A percentile compares a stretch with the other conserved stretches of the same genome.
These are phyloP conservation scores for Datisca glomerata DNA, from an alignment of 306 rosid species.

Conservation along the genomic window DNA sequence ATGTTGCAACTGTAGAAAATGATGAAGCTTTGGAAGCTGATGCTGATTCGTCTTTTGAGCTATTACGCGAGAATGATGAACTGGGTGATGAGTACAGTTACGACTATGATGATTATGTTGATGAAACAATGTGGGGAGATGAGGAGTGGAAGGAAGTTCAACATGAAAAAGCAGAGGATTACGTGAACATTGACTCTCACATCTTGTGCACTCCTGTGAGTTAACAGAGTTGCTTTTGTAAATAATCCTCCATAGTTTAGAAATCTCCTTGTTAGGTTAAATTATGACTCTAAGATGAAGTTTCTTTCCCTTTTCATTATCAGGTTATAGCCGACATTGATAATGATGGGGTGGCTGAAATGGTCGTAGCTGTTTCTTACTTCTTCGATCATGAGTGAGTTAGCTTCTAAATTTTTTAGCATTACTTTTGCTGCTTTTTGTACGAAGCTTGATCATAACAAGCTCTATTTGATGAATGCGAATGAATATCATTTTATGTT, in stretches of 20 bases:
- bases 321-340: conserved; percentile 98
- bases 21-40: conserved; percentile 69
- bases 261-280: no score
- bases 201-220: conserved; percentile 92
- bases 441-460: no score
- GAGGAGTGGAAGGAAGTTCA: conserved; percentile 77
- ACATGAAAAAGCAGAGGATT: conserved; percentile 77
- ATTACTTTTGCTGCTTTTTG: conserved; percentile 5
- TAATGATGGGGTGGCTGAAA: conserved; percentile 88
- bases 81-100: conserved; percentile 79
- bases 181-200: conserved; percentile 72
- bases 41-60: conserved; percentile 80
- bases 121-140: conserved; percentile 92
- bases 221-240: conserved; percentile 7
- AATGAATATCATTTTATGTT: neutral
- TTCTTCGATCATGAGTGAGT: conserved; percentile 96
- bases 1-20: conserved; percentile 64
- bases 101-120: conserved; percentile 87
- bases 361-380: conserved; percentile 90
- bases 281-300: conserved; percentile 3
- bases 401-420: conserved; percentile 5
- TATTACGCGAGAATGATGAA: conserved; percentile 73
- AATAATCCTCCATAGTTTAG: neutral
- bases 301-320: conserved; percentile 10
- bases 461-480: no score